These are phyloP conservation scores for Kregervanrija delftensis DNA, from an alignment of 805 yeast genomes.

Conservation along the genomic window DNA sequence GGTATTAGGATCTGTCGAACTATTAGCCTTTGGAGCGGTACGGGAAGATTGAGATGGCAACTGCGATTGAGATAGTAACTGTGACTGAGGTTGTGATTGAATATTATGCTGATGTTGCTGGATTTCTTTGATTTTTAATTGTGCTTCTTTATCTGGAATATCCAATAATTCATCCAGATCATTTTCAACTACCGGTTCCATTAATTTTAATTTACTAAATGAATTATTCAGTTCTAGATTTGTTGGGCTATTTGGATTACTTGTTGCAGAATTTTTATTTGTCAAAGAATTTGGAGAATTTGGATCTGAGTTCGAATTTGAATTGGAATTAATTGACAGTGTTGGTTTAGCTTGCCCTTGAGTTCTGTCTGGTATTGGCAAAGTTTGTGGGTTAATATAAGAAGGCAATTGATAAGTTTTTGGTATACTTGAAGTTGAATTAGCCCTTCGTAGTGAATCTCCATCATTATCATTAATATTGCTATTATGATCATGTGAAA, in stretches of 20 bases:
- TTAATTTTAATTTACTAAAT: constrained; percentile 21
- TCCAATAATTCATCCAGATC: constrained; percentile 27
- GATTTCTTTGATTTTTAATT: no score
- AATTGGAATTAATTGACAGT: not conserved
- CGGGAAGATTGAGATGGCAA: no score
- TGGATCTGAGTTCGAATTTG: not conserved
- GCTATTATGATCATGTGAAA: constrained; percentile 11
- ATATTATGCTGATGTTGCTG: no score
- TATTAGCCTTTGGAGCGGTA: no score
- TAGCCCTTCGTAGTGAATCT: constrained; percentile 1
- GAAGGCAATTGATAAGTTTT: not conserved
- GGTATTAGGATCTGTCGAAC: no score
- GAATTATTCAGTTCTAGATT: constrained; percentile 15
- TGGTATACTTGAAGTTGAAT: constrained; percentile 2
- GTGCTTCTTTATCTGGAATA: no score
- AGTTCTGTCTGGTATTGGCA: constrained; percentile 15
- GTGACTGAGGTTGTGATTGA: no score
- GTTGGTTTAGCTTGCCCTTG: constrained; percentile 8
- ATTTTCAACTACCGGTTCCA: constrained; percentile 28
- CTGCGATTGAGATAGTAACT: no score
- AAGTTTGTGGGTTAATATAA: not conserved
- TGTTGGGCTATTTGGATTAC: not conserved
- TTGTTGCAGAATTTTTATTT: not conserved
- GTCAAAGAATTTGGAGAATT: not conserved
- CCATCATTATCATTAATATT: constrained; percentile 1